A percentile compares a stretch with the other conserved stretches of the same genome.
These are phyloP conservation scores for Colletotrichum zoysiae DNA, from an alignment of 2,329 filamentous ascomycete genomes.

Conservation along the genomic window DNA sequence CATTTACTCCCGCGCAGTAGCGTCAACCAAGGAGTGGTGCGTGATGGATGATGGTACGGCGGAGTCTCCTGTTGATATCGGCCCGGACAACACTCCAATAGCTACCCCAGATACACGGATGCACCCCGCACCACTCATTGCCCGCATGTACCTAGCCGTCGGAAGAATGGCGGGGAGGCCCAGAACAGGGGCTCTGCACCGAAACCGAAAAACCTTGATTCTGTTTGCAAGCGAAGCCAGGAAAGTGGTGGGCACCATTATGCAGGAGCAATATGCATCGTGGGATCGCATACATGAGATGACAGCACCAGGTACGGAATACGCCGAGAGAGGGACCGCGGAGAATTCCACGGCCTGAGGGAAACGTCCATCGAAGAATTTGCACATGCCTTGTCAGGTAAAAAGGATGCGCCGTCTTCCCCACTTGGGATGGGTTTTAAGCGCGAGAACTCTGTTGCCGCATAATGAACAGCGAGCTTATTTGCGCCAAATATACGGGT, in stretches of 20 bases:
- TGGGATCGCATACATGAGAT: constrained; percentile 16
- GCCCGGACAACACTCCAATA: constrained; percentile 35
- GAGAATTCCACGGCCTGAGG: neutral
- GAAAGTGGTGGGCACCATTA: constrained; percentile 25
- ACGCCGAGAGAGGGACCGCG: constrained; percentile 36
- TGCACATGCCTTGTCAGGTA: constrained; percentile 16
- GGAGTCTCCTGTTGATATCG: constrained; percentile 42
- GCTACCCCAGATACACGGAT: constrained; percentile 40
- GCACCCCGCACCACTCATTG: constrained; percentile 36
- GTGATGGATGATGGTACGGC: constrained; percentile 31
- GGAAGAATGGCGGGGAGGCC: constrained; percentile 27
- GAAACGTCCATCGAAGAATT: neutral
- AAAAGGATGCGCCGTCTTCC: neutral
- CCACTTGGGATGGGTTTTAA: neutral
- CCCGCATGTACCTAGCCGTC: constrained; percentile 24
- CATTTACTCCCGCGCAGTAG: constrained; percentile 27
- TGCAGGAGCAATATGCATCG: constrained; percentile 30
- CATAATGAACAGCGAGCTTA: neutral
- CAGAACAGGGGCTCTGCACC: constrained; percentile 35
- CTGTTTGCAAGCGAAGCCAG: constrained; percentile 5
- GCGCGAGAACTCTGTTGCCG: neutral
- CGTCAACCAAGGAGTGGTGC: constrained; percentile 18
- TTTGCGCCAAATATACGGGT: neutral
- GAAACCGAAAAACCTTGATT: constrained; percentile 40
- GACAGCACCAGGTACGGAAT: constrained; percentile 32